Conservation (phyloP, 495 filamentous ascomycete genomes). For the Recurvomyces mirabilis region DNA sequence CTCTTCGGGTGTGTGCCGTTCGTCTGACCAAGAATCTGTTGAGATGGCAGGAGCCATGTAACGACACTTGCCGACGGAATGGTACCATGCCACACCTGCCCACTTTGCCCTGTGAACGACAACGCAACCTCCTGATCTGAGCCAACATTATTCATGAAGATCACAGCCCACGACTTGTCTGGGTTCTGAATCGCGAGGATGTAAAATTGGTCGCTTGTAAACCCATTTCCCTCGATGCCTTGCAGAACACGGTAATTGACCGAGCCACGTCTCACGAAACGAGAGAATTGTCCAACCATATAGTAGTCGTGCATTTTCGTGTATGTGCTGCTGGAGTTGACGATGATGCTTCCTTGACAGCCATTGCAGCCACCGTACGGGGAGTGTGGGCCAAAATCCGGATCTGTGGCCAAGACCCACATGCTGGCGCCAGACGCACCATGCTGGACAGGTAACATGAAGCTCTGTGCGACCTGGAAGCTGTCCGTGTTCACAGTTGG, state of each 20-base stretch:
- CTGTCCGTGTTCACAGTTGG: constrained; percentile 36
- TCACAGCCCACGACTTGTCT: constrained; percentile 12
- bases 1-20: background rate
- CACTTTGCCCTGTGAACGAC: constrained; percentile 6
- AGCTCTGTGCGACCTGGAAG: constrained; percentile 40
- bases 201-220: constrained; percentile 10
- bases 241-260: constrained; percentile 17
- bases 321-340: constrained; percentile 34
- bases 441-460: constrained; percentile 37
- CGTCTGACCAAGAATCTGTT: constrained; percentile 9
- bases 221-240: constrained; percentile 9
- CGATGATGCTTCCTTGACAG: constrained; percentile 41
- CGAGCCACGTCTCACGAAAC: constrained; percentile 44
- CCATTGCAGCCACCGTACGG: constrained; percentile 36
- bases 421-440: constrained; percentile 43
- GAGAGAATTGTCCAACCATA: constrained; percentile 47
- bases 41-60: constrained; percentile 12
- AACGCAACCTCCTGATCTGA: constrained; percentile 12
- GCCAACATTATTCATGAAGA: constrained; percentile 15
- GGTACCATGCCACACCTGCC: constrained; percentile 11
- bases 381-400: constrained; percentile 42
- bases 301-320: constrained; percentile 42
- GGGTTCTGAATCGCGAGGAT: constrained; percentile 15
- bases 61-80: constrained; percentile 7
- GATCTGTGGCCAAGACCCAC: constrained; percentile 45